Conservation (phyloP, 148 eudicot genomes). For the Silene uniflora region DNA sequence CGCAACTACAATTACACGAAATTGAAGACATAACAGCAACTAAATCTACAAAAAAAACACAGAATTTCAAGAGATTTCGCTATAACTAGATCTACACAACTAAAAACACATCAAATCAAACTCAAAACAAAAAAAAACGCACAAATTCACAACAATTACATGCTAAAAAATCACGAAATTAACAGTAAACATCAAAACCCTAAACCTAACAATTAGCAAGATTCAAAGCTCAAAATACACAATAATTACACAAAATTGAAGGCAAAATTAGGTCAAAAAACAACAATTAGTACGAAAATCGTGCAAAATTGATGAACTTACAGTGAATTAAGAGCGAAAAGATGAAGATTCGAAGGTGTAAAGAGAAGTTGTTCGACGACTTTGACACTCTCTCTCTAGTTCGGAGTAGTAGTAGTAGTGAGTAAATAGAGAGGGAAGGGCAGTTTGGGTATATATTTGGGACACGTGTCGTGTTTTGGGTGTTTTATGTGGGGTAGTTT, state of each 20-base stretch:
- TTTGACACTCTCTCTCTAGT: conserved; percentile 14
- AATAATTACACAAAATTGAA: neutral
- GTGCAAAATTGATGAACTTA: conserved; percentile 19
- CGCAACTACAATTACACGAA: too few relatives aligned
- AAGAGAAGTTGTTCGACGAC: conserved; percentile 15
- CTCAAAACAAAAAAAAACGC: too few relatives aligned
- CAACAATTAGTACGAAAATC: conserved; percentile 6
- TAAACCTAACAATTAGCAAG: too few relatives aligned
- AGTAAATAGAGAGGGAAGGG: conserved; percentile 20
- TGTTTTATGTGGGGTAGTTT: conserved; percentile 10
- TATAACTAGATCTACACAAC: too few relatives aligned
- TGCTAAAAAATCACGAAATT: too few relatives aligned
- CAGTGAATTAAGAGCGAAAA: conserved; percentile 20
- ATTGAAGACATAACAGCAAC: too few relatives aligned
- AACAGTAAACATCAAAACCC: too few relatives aligned
- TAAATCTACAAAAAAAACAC: too few relatives aligned
- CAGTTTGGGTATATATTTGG: neutral
- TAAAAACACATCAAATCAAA: too few relatives aligned
- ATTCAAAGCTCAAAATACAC: too few relatives aligned
- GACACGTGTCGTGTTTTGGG: conserved; percentile 16
- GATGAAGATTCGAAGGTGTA: conserved; percentile 13
- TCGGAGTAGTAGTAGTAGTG: neutral
- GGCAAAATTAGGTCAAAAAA: neutral
- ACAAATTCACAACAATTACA: too few relatives aligned
- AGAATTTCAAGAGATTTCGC: too few relatives aligned